phyloP scores from a whole-genome alignment of 805 yeast species.

The Myxozyma mucilagina region DNA sequence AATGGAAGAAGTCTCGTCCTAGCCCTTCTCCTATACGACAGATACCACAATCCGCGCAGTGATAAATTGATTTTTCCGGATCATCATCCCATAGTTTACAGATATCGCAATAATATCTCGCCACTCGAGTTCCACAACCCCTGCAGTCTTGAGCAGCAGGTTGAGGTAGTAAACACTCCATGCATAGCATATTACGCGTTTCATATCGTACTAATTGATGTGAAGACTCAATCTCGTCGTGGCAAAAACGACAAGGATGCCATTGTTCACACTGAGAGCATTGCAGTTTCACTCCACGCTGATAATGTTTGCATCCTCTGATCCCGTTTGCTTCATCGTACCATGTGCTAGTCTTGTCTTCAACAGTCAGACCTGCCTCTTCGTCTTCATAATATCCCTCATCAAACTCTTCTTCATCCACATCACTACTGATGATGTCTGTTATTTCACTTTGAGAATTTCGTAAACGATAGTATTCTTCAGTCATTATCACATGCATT shows the following conservation, averaged over 20 bases:
- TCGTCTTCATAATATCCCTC: conserved; percentile 17
- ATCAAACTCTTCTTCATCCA: conserved; percentile 34
- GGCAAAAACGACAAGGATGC: conserved; percentile 84
- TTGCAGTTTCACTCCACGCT: conserved; percentile 77
- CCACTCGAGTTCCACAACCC: conserved; percentile 65
- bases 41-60: conserved; percentile 89
- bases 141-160: conserved; percentile 68
- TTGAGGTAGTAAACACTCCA: conserved; percentile 77
- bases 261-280: conserved; percentile 74
- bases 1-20: conserved; percentile 87
- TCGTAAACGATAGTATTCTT: conserved; percentile 36
- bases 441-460: conserved; percentile 29
- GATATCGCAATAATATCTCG: conserved; percentile 71
- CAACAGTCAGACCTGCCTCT: conserved; percentile 5
- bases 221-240: conserved; percentile 50
- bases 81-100: conserved; percentile 85
- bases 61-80: conserved; percentile 75
- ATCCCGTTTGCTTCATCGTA: conserved; percentile 41
- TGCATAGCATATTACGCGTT: conserved; percentile 73
- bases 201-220: conserved; percentile 62
- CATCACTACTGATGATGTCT: conserved; percentile 22
- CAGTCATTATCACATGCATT: conserved; percentile 44
- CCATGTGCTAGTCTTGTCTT: conserved; percentile 31
- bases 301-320: conserved; percentile 82
- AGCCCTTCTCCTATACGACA: conserved; percentile 87